Conservation (phyloP, 495 filamentous ascomycete species). For the Penicillium cataractarum region DNA sequence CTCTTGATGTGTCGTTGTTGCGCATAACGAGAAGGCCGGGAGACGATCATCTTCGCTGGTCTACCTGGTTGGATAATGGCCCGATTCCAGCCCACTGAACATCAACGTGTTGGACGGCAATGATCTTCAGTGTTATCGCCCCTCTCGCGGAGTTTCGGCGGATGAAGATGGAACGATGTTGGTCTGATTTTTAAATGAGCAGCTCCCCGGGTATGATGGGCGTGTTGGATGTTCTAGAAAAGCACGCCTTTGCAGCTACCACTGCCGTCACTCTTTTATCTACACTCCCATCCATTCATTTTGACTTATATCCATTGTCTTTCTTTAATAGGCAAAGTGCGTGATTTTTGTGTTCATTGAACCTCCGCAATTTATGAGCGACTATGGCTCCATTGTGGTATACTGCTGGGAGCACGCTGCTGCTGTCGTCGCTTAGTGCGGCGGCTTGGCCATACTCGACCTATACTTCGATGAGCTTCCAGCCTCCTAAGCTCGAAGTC, state of each 20-base stretch:
- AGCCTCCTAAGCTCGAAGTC: constrained; percentile 36
- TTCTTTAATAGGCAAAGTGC: neutral
- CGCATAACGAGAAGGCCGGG: neutral
- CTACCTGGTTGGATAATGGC: constrained; percentile 14
- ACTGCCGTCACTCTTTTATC: constrained; percentile 20
- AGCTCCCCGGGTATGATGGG: neutral
- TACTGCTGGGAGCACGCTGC: constrained; percentile 31
- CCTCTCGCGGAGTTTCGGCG: neutral
- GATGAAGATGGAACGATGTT: neutral
- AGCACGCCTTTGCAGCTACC: constrained; percentile 7
- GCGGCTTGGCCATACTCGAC: constrained; percentile 34
- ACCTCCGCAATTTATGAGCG: neutral
- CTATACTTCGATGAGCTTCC: constrained; percentile 31
- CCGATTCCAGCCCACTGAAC: constrained; percentile 6
- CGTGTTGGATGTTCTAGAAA: neutral
- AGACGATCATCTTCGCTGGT: constrained; percentile 5
- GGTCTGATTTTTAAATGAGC: neutral
- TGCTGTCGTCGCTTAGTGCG: constrained; percentile 27
- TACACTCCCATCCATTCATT: constrained; percentile 8
- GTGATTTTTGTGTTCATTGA: neutral
- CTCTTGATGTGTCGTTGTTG: neutral
- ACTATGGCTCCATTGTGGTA: constrained; percentile 23
- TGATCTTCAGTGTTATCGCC: constrained; percentile 24
- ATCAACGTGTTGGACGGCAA: constrained; percentile 9
- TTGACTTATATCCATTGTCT: neutral